A percentile compares a stretch with the other conserved stretches of the same genome.
These are phyloP conservation scores for Alternaria metachromatica DNA, from an alignment of 2,329 filamentous ascomycete genomes.

Conservation along the genomic window DNA sequence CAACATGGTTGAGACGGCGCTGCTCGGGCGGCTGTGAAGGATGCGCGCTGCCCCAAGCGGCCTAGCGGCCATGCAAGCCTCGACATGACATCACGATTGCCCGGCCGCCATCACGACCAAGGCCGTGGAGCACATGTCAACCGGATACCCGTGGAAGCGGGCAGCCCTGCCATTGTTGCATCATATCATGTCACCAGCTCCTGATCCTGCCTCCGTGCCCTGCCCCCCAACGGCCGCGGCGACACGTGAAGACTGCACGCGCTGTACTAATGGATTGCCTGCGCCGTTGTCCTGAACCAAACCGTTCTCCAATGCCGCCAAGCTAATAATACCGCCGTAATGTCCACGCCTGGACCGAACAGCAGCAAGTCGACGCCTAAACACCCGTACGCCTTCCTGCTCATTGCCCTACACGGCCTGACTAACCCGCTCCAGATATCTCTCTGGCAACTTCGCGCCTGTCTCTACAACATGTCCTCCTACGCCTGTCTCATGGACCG, in stretches of 20 bases:
- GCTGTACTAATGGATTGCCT: conserved; percentile 9
- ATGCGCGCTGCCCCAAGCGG: conserved; percentile 16
- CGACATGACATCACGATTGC: conserved; percentile 38
- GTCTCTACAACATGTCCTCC: conserved; percentile 63
- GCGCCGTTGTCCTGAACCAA: not conserved
- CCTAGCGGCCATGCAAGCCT: conserved; percentile 27
- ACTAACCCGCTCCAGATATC: conserved; percentile 54
- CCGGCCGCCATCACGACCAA: conserved; percentile 10
- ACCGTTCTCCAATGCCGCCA: conserved; percentile 19
- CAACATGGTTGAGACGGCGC: conserved; percentile 1
- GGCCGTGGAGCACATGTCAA: not conserved
- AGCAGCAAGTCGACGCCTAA: conserved; percentile 30
- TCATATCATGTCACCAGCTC: conserved; percentile 18
- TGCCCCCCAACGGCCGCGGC: not conserved
- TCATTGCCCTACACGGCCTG: not conserved
- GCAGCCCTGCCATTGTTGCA: conserved; percentile 10
- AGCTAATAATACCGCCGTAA: conserved; percentile 15
- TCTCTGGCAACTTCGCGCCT: conserved; percentile 74
- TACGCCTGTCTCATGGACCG: conserved; percentile 64
- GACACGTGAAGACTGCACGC: conserved; percentile 9
- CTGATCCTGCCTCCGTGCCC: not conserved
- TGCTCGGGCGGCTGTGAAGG: conserved; percentile 2
- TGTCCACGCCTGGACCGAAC: conserved; percentile 30
- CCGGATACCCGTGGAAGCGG: not conserved
- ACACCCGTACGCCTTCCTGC: conserved; percentile 50